These are phyloP conservation scores for Fraxinus sp. DNA, from an alignment of 305 asterid genomes.

Conservation along the genomic window DNA sequence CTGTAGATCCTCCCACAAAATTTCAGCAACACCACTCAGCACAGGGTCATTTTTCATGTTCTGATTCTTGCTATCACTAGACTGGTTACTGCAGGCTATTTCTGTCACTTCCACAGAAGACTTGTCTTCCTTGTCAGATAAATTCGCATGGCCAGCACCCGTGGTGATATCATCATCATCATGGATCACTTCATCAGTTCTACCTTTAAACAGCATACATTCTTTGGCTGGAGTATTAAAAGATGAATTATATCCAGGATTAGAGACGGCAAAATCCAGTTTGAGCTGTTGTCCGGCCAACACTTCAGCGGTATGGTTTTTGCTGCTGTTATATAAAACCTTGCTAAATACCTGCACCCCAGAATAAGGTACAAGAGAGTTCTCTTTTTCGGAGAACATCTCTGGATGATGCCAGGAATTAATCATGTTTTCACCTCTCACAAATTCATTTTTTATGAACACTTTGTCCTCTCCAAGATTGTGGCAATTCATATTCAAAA, in stretches of 20 bases:
- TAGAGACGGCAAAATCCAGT: slow-evolving; percentile 19
- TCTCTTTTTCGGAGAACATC: slow-evolving; percentile 32
- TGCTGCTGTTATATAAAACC: slow-evolving; percentile 25
- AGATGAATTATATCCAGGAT: slow-evolving; percentile 33
- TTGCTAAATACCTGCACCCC: slow-evolving; percentile 39
- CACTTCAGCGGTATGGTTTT: slow-evolving; percentile 34
- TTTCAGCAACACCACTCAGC: slow-evolving; percentile 80
- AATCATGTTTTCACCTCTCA: slow-evolving; percentile 33
- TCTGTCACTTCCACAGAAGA: slow-evolving; percentile 32
- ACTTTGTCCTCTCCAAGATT: slow-evolving; percentile 35
- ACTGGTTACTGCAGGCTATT: slow-evolving; percentile 35
- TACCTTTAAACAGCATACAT: slow-evolving; percentile 26
- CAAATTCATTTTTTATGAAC: neutral
- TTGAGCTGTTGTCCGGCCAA: slow-evolving; percentile 38
- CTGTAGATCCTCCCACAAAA: slow-evolving; percentile 95
- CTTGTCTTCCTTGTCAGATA: slow-evolving; percentile 32
- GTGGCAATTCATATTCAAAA: slow-evolving; percentile 29
- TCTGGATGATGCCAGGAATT: slow-evolving; percentile 33
- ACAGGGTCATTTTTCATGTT: slow-evolving; percentile 57
- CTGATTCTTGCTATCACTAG: slow-evolving; percentile 37
- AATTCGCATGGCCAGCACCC: slow-evolving; percentile 28
- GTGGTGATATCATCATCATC: slow-evolving; percentile 23
- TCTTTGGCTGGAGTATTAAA: slow-evolving; percentile 37
- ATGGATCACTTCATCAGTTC: slow-evolving; percentile 31
- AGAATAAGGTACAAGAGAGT: slow-evolving; percentile 45